These are phyloP conservation scores for Phylloporus scabripes DNA, from an alignment of 768 basidiomycete genomes.

Conservation along the genomic window DNA sequence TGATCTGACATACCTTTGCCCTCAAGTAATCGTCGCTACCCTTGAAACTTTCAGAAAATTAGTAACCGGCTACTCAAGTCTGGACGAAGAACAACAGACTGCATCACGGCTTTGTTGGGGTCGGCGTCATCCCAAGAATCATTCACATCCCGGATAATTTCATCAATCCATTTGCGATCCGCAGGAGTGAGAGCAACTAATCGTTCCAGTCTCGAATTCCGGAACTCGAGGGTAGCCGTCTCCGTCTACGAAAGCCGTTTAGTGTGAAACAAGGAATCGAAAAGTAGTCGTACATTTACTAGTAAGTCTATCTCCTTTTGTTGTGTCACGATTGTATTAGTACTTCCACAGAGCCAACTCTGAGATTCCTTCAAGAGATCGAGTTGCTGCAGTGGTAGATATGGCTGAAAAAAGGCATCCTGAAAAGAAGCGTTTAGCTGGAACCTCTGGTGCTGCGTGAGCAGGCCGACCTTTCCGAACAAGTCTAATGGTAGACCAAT, in stretches of 20 bases:
- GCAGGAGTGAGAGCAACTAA: constrained; percentile 79
- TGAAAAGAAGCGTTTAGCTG: constrained; percentile 25
- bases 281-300: constrained; percentile 56
- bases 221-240: constrained; percentile 79
- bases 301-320: constrained; percentile 89
- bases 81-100: constrained; percentile 40
- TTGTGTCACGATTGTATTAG: constrained; percentile 91
- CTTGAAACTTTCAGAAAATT: constrained; percentile 59
- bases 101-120: constrained; percentile 54
- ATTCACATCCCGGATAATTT: constrained; percentile 82
- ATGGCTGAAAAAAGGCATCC: constrained; percentile 97
- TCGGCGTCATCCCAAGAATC: constrained; percentile 70
- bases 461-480: constrained; percentile 70
- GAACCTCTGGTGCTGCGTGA: not conserved
- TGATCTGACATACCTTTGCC: constrained; percentile 52
- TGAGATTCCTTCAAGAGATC: constrained; percentile 76
- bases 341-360: constrained; percentile 91
- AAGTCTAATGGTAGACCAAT: constrained; percentile 90
- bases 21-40: constrained; percentile 95
- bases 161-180: constrained; percentile 98
- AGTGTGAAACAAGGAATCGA: not conserved
- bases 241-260: constrained; percentile 58
- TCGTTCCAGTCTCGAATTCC: constrained; percentile 74
- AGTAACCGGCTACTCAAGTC: not conserved
- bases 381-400: constrained; percentile 91